Evolutionary conservation across 495 filamentous ascomycete genomes (phyloP), one percentile per base, ranked within the genome.

Genomic region (Penicillium silybi): DNA sequence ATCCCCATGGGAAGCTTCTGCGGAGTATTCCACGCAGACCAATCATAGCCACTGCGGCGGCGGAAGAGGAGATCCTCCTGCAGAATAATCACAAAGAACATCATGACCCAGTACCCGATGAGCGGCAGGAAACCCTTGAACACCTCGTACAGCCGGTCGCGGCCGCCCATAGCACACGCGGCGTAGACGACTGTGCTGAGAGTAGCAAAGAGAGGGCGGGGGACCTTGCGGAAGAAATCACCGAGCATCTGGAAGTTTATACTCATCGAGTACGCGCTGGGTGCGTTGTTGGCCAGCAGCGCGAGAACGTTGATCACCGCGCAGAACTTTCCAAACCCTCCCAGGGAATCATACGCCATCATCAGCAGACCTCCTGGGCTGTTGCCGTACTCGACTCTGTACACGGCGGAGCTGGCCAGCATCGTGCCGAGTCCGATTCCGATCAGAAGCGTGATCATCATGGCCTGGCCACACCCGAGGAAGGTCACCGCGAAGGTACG

Each of bases 171-270:
- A 8, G 76, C 74, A 49, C 72, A 78, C 5, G 68, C 68, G 2
- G 68, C 62, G 53, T 77, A 77, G 7, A 77, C 58, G 39, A 73
- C 44, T 16, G 72, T 75, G 16, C 58, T 63, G 43, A 75, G 46
- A 15, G 66, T 67, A 2, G 63, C 73, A 78, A 84, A 92, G 43
- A 92, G 44, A 53, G 87, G 87, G 4, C 86, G 80, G 0, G 88
- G 88, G 13, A 92, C 76, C 38, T 70, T 76, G 60, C 79, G 77
- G 44, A 84, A 85, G 47, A 72, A 71, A 11, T 75, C 71, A 0
- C 80, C 83, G 6, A 93, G 66, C 45, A 90, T 80, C 61, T 92
- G 89, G 49, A 91, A 77, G 23, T 85, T 84, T 50, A 93, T 82
- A 1, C 82, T 81, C 51, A 92, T 83, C 22, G 84, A 83, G 64